phyloP scores from a whole-genome alignment of 352 stramenopile species.

The Globisporangium alternatum region DNA sequence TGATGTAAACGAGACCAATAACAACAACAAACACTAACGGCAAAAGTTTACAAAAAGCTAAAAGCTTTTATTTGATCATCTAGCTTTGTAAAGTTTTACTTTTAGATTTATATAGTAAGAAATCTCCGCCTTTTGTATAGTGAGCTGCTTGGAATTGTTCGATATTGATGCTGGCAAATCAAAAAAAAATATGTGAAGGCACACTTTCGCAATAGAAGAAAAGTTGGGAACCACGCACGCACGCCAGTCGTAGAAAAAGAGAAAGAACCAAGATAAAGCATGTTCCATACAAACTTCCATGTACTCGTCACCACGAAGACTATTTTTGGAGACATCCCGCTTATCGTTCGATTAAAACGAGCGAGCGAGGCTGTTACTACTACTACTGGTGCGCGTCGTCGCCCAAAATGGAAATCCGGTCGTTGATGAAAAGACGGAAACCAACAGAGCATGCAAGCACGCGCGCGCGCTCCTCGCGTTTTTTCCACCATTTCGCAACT shows the following conservation, averaged over 20 bases:
- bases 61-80: too few species aligned
- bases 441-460: too few species aligned
- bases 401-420: too few species aligned
- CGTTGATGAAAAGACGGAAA: neutral
- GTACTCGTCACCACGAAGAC: neutral
- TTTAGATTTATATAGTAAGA: too few species aligned
- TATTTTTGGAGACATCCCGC: neutral
- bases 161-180: neutral
- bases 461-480: neutral
- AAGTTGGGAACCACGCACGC: too few species aligned
- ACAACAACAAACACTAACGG: too few species aligned
- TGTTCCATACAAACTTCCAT: neutral
- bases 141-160: neutral
- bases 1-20: too few species aligned
- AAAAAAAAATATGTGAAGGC: neutral
- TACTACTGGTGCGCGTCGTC: neutral
- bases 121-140: too few species aligned
- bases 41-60: too few species aligned
- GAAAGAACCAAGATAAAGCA: neutral
- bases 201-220: neutral
- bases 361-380: neutral
- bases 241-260: slow-evolving; percentile 3
- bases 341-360: slow-evolving; percentile 2
- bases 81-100: too few species aligned
- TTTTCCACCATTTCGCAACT: slow-evolving; percentile 6